Percentiles rank a stretch among this genome's conserved stretches.
Evolutionary conservation across 225 moss, liverwort and hornwort species (phyloP).

Genomic region (Neckera pumila): DNA sequence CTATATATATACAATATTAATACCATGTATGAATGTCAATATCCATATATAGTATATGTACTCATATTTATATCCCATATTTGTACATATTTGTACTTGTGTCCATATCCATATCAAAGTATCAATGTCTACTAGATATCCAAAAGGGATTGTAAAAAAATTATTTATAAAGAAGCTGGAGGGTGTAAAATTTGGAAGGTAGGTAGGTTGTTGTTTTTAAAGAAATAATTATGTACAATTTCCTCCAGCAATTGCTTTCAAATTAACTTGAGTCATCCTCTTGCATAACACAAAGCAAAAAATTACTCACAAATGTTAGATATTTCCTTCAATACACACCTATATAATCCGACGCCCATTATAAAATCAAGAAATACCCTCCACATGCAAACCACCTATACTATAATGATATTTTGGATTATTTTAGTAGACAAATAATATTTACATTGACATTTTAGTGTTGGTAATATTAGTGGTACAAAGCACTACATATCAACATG

Average conservation of each 20-base stretch:
- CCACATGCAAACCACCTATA: rapidly evolving
- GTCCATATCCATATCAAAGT: rapidly evolving
- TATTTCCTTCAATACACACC: rapidly evolving
- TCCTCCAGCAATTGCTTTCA: neutral
- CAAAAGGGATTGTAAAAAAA: rapidly evolving
- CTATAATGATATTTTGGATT: neutral
- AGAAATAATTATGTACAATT: neutral
- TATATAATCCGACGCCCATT: rapidly evolving
- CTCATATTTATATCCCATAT: neutral
- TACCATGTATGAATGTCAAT: neutral
- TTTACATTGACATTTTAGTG: neutral
- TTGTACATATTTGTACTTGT: neutral
- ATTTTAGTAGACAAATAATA: neutral
- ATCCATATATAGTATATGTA: neutral
- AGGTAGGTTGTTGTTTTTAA: rapidly evolving
- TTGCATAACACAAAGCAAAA: neutral
- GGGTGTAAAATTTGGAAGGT: neutral
- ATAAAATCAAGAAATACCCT: neutral
- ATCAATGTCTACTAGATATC: rapidly evolving
- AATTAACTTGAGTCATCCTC: rapidly evolving
- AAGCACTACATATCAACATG: rapidly evolving
- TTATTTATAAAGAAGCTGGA: neutral
- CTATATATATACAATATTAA: rapidly evolving
- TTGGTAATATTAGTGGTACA: rapidly evolving
- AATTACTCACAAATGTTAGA: rapidly evolving